These are phyloP conservation scores for Lentinula boryana DNA, from an alignment of 768 basidiomycete genomes.

Conservation along the genomic window DNA sequence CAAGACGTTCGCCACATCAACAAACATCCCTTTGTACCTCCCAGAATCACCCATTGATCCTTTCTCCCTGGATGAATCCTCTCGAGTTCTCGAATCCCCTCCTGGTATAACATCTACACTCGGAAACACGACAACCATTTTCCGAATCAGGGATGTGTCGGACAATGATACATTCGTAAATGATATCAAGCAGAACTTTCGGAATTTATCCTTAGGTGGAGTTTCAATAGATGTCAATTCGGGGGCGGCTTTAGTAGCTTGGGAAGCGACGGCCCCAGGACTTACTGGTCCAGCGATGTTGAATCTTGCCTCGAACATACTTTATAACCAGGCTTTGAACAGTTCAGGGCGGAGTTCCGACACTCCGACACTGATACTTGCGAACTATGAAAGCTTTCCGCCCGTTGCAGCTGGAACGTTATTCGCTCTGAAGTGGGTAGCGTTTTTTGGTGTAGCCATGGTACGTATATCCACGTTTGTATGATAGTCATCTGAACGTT, in stretches of 20 bases:
- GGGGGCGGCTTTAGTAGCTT: slow-evolving; percentile 55
- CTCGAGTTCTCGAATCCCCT: slow-evolving; percentile 45
- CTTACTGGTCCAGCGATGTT: slow-evolving; percentile 53
- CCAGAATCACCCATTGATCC: slow-evolving; percentile 37
- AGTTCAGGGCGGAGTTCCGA: slow-evolving; percentile 29
- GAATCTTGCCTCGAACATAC: slow-evolving; percentile 62
- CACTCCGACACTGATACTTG: slow-evolving; percentile 46
- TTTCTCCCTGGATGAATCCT: slow-evolving; percentile 22
- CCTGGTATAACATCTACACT: slow-evolving; percentile 43
- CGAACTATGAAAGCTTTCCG: slow-evolving; percentile 56
- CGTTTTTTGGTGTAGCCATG: slow-evolving; percentile 71
- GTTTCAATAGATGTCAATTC: slow-evolving; percentile 52
- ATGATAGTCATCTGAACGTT: not conserved
- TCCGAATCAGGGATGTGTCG: slow-evolving; percentile 35
- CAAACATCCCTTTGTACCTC: slow-evolving; percentile 46
- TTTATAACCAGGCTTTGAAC: slow-evolving; percentile 61
- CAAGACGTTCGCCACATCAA: slow-evolving; percentile 27
- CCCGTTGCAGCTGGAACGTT: slow-evolving; percentile 49
- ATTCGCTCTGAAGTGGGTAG: slow-evolving; percentile 64
- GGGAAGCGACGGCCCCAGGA: slow-evolving; percentile 62
- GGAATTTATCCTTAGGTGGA: slow-evolving; percentile 59
- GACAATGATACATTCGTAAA: slow-evolving; percentile 58
- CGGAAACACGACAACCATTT: slow-evolving; percentile 29
- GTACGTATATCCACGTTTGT: slow-evolving; percentile 27
- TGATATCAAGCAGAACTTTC: slow-evolving; percentile 44